These are phyloP conservation scores for Diaporthe longicolla DNA, from an alignment of 2,329 filamentous ascomycete species.

Conservation along the genomic window DNA sequence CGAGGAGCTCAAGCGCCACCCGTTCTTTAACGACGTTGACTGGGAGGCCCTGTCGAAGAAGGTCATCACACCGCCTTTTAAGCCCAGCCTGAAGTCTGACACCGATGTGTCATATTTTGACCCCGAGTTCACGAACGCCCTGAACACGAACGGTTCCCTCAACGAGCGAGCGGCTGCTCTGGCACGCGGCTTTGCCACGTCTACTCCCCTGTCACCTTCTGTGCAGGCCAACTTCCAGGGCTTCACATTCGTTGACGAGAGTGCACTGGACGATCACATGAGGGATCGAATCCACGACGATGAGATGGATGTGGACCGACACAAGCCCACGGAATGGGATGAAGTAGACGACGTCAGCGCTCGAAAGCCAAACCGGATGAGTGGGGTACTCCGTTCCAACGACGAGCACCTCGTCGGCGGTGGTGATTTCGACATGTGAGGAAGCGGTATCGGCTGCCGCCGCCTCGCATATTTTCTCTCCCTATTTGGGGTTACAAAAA, in stretches of 20 bases:
- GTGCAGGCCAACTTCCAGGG: slow-evolving; percentile 99
- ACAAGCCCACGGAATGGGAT: slow-evolving; percentile 70
- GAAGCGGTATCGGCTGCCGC: slow-evolving; percentile 39
- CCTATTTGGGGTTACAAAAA: slow-evolving; percentile 33
- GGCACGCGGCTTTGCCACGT: slow-evolving; percentile 87
- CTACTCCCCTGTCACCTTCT: slow-evolving; percentile 92
- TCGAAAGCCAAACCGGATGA: slow-evolving; percentile 72
- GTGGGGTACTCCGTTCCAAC: slow-evolving; percentile 71
- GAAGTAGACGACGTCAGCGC: slow-evolving; percentile 69
- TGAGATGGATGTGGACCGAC: slow-evolving; percentile 66
- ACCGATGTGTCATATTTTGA: slow-evolving; percentile 99
- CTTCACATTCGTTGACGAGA: slow-evolving; percentile 99
- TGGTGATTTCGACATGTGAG: slow-evolving; percentile 75
- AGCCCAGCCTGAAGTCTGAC: slow-evolving; percentile 95
- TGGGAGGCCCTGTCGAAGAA: slow-evolving; percentile 92
- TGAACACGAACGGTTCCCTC: slow-evolving; percentile 87
- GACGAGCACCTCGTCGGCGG: slow-evolving; percentile 73
- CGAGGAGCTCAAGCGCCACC: slow-evolving; percentile 91
- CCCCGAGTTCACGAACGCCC: slow-evolving; percentile 95
- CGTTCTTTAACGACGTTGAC: slow-evolving; percentile 95
- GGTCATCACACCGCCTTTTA: slow-evolving; percentile 95
- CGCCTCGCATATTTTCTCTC: slow-evolving; percentile 23
- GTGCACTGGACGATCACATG: slow-evolving; percentile 91
- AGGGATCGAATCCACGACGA: slow-evolving; percentile 66
- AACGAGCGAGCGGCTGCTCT: slow-evolving; percentile 92